Evolutionary conservation across 2,329 filamentous ascomycete species (phyloP).

Genomic region (Alternaria gansuensis): DNA sequence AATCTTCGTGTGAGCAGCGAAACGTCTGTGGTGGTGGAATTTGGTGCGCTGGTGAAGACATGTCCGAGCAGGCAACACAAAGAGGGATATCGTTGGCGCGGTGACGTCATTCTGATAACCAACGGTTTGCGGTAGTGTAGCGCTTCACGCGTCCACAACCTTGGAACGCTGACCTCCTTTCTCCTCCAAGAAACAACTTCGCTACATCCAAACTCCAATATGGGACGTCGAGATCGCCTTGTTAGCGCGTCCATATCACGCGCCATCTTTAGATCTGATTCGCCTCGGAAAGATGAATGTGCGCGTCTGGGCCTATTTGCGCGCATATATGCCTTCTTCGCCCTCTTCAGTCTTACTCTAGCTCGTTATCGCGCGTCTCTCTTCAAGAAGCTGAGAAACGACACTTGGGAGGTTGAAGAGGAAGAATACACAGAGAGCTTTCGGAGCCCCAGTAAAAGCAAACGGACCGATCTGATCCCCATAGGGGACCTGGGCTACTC

Average conservation of each 20-base stretch:
- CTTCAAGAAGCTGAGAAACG: constrained; percentile 62
- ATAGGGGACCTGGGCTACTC: constrained; percentile 77
- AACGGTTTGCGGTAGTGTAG: neutral
- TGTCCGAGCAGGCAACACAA: neutral
- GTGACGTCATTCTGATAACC: constrained; percentile 22
- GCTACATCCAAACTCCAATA: constrained; percentile 24
- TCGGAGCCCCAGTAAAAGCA: constrained; percentile 51
- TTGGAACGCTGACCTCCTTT: constrained; percentile 7
- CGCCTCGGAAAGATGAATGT: constrained; percentile 28
- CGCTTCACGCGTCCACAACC: constrained; percentile 10
- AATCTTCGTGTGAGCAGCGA: neutral
- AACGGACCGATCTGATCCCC: constrained; percentile 59
- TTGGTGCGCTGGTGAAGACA: constrained; percentile 4
- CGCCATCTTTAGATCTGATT: constrained; percentile 45
- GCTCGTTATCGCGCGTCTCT: constrained; percentile 58
- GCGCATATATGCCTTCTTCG: constrained; percentile 64
- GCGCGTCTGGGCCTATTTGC: constrained; percentile 50
- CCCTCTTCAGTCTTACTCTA: constrained; percentile 61
- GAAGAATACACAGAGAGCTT: constrained; percentile 66
- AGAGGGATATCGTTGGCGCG: constrained; percentile 7
- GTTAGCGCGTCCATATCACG: constrained; percentile 52
- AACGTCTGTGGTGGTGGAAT: neutral
- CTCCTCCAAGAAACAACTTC: constrained; percentile 8
- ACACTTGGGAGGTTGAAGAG: constrained; percentile 64
- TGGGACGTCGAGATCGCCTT: constrained; percentile 49